phyloP scores from a whole-genome alignment of 345 rosid species.

The Hibiscus trionum region DNA sequence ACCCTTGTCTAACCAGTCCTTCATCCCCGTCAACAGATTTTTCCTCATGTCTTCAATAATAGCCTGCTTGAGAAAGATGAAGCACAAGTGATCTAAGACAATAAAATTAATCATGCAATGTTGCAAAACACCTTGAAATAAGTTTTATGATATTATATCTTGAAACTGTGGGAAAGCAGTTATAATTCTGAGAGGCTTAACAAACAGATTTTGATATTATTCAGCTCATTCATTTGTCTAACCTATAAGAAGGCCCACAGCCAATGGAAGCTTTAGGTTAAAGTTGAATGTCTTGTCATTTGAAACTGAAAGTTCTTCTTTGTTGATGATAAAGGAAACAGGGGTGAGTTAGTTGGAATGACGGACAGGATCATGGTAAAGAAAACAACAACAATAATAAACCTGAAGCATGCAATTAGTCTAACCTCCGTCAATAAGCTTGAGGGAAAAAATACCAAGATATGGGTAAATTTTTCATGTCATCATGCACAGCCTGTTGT shows the following conservation, averaged over 20 bases:
- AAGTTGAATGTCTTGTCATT: neutral
- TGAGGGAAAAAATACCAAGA: neutral
- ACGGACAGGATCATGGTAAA: neutral
- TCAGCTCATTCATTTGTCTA: neutral
- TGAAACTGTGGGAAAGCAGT: neutral
- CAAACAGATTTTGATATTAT: neutral
- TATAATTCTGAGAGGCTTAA: neutral
- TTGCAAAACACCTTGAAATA: neutral
- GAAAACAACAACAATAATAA: neutral
- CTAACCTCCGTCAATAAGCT: neutral
- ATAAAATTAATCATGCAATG: neutral
- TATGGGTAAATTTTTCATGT: neutral
- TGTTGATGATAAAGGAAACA: neutral
- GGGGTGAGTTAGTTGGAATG: neutral
- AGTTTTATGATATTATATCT: neutral
- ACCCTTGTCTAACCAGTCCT: constrained; percentile 35
- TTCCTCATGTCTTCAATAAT: constrained; percentile 32
- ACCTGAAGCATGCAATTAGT: neutral
- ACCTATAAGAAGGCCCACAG: neutral
- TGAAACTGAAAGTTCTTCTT: neutral
- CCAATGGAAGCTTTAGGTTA: neutral
- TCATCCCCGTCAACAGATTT: constrained; percentile 34
- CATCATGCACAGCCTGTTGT: neutral
- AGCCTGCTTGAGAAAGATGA: constrained; percentile 28
- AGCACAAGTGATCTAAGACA: neutral